Conservation (phyloP, 495 filamentous ascomycete genomes). For the Symbiotaphrina buchneri region DNA sequence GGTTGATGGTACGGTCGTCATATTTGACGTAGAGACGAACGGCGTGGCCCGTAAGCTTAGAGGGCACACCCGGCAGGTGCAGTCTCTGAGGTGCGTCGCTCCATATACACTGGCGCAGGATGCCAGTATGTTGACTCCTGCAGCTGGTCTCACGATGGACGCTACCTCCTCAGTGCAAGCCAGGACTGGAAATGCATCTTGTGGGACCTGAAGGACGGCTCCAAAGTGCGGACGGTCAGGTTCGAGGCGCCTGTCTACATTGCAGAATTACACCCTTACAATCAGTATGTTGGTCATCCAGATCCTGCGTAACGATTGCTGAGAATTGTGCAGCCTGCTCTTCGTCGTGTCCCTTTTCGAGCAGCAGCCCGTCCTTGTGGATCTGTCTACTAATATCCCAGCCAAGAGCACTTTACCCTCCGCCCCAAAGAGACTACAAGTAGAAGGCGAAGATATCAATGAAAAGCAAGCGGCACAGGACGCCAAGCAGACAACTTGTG, state of each 20-base stretch:
- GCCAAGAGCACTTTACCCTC: slow-evolving; percentile 61
- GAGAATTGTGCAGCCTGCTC: slow-evolving; percentile 27
- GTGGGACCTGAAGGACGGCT: slow-evolving; percentile 73
- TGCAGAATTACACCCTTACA: slow-evolving; percentile 78
- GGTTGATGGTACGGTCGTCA: slow-evolving; percentile 75
- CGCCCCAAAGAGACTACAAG: slow-evolving; percentile 41
- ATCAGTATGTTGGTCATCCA: slow-evolving; percentile 41
- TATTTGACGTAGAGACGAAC: slow-evolving; percentile 94
- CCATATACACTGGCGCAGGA: background rate
- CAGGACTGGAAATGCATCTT: slow-evolving; percentile 91
- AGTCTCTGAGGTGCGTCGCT: slow-evolving; percentile 40
- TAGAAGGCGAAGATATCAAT: slow-evolving; percentile 31
- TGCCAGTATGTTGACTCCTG: slow-evolving; percentile 4
- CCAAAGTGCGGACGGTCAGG: slow-evolving; percentile 43
- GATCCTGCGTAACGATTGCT: background rate
- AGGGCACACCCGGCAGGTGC: slow-evolving; percentile 77
- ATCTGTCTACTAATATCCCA: slow-evolving; percentile 38
- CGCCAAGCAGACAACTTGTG: slow-evolving; percentile 82
- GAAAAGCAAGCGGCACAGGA: slow-evolving; percentile 82
- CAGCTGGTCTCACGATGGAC: slow-evolving; percentile 81
- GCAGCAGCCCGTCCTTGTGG: slow-evolving; percentile 73
- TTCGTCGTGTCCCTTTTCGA: slow-evolving; percentile 85
- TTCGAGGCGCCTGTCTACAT: slow-evolving; percentile 89
- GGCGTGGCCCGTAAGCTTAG: slow-evolving; percentile 81
- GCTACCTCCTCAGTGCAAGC: slow-evolving; percentile 83